Conservation (phyloP, 108 stramenopile genomes). For the Skeletonema costatum region DNA sequence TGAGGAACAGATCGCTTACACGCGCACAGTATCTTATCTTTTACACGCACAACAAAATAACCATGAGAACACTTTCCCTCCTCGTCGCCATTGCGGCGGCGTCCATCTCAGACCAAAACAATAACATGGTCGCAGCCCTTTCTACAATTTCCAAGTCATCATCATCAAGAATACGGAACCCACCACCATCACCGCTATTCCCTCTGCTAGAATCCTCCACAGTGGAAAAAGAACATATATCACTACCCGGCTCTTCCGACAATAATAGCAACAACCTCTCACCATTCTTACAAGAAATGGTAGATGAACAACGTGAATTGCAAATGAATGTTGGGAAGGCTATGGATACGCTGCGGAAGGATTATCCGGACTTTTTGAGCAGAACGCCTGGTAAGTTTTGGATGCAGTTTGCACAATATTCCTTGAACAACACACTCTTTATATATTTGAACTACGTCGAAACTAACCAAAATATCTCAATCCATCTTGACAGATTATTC, state of each 20-base stretch:
- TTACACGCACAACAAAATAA: background rate
- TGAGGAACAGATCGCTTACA: background rate
- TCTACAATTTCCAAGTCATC: background rate
- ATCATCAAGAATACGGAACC: background rate
- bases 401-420: background rate
- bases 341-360: constrained; percentile 74
- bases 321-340: constrained; percentile 79
- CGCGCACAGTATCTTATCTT: background rate
- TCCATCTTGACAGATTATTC: constrained; percentile 57
- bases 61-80: background rate
- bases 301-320: constrained; percentile 70
- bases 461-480: background rate
- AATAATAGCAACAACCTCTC: constrained; percentile 34
- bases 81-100: background rate
- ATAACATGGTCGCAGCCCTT: background rate
- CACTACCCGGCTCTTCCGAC: background rate
- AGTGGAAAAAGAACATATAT: background rate
- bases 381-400: constrained; percentile 62
- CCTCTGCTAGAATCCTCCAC: background rate
- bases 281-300: constrained; percentile 70
- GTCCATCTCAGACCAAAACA: background rate
- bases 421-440: no score
- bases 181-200: background rate
- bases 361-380: constrained; percentile 74
- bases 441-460: no score